Conservation (phyloP, 371 early-diverging fungal species). For the Haplosporangium sp. region DNA sequence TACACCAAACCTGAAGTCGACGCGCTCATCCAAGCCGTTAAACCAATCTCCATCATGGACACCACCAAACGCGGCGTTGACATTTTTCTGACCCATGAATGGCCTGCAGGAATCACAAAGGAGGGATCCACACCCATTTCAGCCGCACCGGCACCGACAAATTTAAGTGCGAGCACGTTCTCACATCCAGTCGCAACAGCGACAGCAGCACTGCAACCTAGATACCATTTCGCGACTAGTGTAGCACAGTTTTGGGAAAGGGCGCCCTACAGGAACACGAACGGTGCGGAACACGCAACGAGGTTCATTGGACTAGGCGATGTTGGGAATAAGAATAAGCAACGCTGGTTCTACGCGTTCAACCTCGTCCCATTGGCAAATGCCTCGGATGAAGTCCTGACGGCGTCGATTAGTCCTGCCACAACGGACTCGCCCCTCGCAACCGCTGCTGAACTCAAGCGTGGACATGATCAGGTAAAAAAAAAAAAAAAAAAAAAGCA, state of each 20-base stretch:
- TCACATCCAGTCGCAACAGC: constrained; percentile 62
- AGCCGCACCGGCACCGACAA: constrained; percentile 13
- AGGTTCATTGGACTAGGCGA: constrained; percentile 88
- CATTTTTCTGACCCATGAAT: constrained; percentile 83
- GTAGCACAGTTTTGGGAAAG: constrained; percentile 82
- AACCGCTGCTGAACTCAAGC: constrained; percentile 34
- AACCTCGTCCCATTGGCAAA: constrained; percentile 77
- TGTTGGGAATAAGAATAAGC: constrained; percentile 70
- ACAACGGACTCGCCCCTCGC: constrained; percentile 76
- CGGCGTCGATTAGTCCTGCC: constrained; percentile 56
- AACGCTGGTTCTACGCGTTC: constrained; percentile 94
- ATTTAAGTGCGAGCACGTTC: constrained; percentile 31
- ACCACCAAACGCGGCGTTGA: constrained; percentile 72
- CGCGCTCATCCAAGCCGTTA: constrained; percentile 49
- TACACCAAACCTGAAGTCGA: constrained; percentile 50
- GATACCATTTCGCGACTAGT: constrained; percentile 88
- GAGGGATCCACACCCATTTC: constrained; percentile 7
- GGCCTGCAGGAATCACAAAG: constrained; percentile 72
- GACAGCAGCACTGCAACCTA: constrained; percentile 73
- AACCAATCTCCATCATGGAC: constrained; percentile 53
- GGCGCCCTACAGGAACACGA: constrained; percentile 80
- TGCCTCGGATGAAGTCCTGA: constrained; percentile 55
- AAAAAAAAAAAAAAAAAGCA: constrained; percentile 13
- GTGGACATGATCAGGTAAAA: constrained; percentile 43
- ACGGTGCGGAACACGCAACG: constrained; percentile 73